A percentile compares a stretch with the other conserved stretches of the same genome.
Conservation (phyloP, 2,329 filamentous ascomycete genomes). For the Calonectria fujianensis region DNA sequence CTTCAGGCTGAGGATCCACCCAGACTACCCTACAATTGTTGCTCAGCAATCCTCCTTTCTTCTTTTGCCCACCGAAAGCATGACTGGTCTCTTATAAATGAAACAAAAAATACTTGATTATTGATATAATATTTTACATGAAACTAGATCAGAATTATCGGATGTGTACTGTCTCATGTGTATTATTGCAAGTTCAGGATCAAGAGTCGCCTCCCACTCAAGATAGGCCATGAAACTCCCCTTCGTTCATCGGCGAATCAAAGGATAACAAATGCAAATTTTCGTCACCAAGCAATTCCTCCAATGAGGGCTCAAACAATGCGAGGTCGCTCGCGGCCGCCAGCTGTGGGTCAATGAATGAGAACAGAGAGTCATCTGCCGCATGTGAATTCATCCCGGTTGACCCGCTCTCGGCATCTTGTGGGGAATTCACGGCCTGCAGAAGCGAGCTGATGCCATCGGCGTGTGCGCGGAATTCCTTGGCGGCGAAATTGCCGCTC, state of each 20-base stretch:
- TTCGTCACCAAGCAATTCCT: constrained; percentile 5
- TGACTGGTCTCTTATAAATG: neutral
- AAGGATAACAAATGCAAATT: neutral
- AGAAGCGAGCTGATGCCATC: neutral
- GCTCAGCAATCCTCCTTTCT: neutral
- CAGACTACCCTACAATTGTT: neutral
- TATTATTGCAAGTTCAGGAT: neutral
- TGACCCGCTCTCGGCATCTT: constrained; percentile 1
- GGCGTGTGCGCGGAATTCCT: constrained; percentile 19
- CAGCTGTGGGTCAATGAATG: neutral
- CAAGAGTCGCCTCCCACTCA: neutral
- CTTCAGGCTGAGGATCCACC: neutral
- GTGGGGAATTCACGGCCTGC: neutral
- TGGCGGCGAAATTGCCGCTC: constrained; percentile 33
- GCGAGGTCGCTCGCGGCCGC: neutral
- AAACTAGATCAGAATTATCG: neutral
- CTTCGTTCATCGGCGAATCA: neutral
- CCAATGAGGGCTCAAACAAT: constrained; percentile 4
- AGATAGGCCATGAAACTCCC: neutral
- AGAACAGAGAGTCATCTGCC: neutral
- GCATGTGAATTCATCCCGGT: neutral
- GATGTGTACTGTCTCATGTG: neutral
- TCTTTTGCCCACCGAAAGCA: neutral
- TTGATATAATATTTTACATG: neutral
- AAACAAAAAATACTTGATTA: neutral